Evolutionary conservation across 2,329 filamentous ascomycete species (phyloP).

Genomic region (Ambrosiella xylebori): DNA sequence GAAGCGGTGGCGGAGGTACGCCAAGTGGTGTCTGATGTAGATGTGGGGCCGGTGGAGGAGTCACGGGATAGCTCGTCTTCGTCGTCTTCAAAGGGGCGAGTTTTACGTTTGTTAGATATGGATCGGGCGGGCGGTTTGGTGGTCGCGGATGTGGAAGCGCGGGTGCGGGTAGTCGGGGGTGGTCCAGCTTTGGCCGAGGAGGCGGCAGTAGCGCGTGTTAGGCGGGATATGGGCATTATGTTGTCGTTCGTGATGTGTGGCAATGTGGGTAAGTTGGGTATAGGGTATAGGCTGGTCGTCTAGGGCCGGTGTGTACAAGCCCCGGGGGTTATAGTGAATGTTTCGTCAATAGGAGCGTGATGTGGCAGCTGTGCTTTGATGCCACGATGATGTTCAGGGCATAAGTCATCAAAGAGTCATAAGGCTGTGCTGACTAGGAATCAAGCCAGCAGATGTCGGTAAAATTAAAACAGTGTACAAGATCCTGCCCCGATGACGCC

Average conservation of each 20-base stretch:
- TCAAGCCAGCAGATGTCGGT: too few species aligned
- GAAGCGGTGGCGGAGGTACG: background rate
- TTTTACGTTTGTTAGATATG: slow-evolving; percentile 26
- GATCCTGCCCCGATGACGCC: too few species aligned
- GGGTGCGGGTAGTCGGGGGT: slow-evolving; percentile 29
- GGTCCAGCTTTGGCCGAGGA: slow-evolving; percentile 27
- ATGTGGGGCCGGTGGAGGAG: slow-evolving; percentile 19
- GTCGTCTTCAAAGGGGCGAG: slow-evolving; percentile 32
- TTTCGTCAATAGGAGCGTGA: too few species aligned
- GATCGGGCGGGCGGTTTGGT: slow-evolving; percentile 20
- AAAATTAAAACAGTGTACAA: too few species aligned
- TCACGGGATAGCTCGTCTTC: slow-evolving; percentile 22
- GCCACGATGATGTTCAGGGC: too few species aligned
- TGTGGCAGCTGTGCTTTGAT: too few species aligned
- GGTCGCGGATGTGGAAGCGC: slow-evolving; percentile 20
- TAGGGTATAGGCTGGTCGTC: background rate
- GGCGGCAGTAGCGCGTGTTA: slow-evolving; percentile 15
- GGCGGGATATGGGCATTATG: slow-evolving; percentile 5
- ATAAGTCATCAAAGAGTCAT: too few species aligned
- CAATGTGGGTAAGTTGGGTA: background rate
- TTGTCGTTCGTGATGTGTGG: background rate
- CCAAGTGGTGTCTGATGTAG: background rate
- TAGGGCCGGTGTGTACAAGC: too few species aligned
- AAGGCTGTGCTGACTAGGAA: too few species aligned
- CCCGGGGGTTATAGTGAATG: too few species aligned